phyloP scores from a whole-genome alignment of 345 rosid genomes.

The Eucalyptus rudis region DNA sequence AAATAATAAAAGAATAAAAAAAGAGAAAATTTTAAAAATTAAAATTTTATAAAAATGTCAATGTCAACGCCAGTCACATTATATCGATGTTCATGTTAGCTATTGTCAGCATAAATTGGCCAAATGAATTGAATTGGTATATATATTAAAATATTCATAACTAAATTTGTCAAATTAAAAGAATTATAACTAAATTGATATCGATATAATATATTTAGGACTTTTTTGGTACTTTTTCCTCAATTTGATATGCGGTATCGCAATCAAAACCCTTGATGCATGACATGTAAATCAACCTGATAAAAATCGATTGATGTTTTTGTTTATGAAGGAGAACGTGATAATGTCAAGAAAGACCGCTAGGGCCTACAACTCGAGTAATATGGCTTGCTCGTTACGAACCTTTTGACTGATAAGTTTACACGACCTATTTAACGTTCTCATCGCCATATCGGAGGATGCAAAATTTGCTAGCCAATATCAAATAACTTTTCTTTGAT shows the following conservation, averaged over 20 bases:
- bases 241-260: fast-evolving
- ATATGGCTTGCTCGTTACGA: neutral
- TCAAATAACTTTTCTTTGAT: neutral
- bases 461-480: neutral
- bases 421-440: neutral
- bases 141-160: no score
- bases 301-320: neutral
- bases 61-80: fast-evolving
- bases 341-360: neutral
- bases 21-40: no score
- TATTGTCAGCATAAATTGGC: fast-evolving
- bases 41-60: no score
- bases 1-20: no score
- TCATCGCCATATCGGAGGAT: neutral
- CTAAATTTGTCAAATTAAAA: fast-evolving
- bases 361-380: neutral
- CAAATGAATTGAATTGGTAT: no score
- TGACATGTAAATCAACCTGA: neutral
- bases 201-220: fast-evolving
- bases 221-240: neutral
- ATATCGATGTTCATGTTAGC: fast-evolving
- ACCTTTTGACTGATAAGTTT: neutral
- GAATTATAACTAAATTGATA: fast-evolving
- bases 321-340: neutral
- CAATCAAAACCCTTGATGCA: neutral